Evolutionary conservation across 1,284 basidiomycete genomes (phyloP).

Genomic region (Austroboletus rostrupii): DNA sequence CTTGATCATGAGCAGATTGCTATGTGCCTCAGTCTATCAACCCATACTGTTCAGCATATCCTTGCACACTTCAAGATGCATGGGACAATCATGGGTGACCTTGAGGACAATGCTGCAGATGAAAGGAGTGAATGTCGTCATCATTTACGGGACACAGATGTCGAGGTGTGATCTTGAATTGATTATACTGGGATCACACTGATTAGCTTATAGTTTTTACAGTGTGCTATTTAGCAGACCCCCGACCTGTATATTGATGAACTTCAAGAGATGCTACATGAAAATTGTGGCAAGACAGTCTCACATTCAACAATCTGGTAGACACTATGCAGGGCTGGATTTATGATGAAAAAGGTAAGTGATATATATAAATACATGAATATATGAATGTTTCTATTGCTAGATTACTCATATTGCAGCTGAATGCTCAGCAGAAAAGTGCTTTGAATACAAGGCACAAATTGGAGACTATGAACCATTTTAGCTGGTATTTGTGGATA

Average conservation of each 20-base stretch:
- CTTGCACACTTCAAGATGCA: not conserved
- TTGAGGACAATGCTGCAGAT: not conserved
- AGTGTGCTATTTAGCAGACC: not conserved
- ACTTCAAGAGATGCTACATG: not conserved
- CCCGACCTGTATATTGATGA: conserved; percentile 3
- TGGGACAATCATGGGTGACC: not conserved
- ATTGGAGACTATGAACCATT: not conserved
- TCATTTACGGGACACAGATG: conserved; percentile 1
- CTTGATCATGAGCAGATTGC: not conserved
- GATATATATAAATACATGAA: not conserved
- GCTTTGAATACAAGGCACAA: not conserved
- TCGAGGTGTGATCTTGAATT: not conserved
- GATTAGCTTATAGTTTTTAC: not conserved
- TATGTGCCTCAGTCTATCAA: not conserved
- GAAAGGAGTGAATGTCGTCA: not conserved
- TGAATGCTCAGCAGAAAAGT: not conserved
- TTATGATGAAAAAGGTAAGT: conserved; percentile 4
- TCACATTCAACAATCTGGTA: not conserved
- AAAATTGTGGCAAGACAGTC: not conserved
- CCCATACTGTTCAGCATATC: not conserved
- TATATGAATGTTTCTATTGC: not conserved
- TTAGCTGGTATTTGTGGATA: not conserved
- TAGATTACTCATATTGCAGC: conserved; percentile 1
- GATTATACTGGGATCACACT: not conserved
- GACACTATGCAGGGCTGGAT: not conserved